phyloP scores from a whole-genome alignment of 106 monocot genomes.

The Amphibolis antarctica region DNA sequence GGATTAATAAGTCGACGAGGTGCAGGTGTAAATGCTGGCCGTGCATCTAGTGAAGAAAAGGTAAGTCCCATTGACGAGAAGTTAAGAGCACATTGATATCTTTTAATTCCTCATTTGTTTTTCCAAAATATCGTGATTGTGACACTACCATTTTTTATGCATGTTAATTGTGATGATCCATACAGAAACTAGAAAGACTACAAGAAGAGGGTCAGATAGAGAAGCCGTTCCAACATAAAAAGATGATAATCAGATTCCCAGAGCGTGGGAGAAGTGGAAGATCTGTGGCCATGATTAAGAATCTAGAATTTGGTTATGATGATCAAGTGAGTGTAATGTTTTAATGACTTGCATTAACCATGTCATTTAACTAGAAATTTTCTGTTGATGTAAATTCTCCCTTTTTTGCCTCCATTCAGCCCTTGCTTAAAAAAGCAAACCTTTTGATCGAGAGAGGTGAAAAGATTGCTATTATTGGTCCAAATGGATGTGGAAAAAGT shows the following conservation, averaged over 20 bases:
- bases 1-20: conserved; percentile 85
- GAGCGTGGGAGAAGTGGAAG: conserved; percentile 89
- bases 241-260: conserved; percentile 86
- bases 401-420: conserved; percentile 14
- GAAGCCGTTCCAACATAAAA: conserved; percentile 89
- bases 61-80: conserved; percentile 24
- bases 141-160: no score
- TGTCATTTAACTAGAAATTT: background rate
- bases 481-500: conserved; percentile 97
- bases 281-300: conserved; percentile 60
- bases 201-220: conserved; percentile 74
- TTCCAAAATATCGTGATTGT: no score
- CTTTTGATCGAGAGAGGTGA: conserved; percentile 83
- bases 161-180: background rate
- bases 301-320: conserved; percentile 75
- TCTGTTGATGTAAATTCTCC: background rate
- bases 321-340: conserved; percentile 43
- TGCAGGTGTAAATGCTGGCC: conserved; percentile 89
- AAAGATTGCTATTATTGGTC: conserved; percentile 90
- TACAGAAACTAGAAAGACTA: conserved; percentile 88
- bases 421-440: conserved; percentile 67
- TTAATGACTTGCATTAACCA: background rate
- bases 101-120: no score
- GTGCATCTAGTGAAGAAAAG: conserved; percentile 99
- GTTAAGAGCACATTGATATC: no score